Conservation (phyloP, 176 grass and related monocot genomes). For the Aegilops umbellulata region DNA sequence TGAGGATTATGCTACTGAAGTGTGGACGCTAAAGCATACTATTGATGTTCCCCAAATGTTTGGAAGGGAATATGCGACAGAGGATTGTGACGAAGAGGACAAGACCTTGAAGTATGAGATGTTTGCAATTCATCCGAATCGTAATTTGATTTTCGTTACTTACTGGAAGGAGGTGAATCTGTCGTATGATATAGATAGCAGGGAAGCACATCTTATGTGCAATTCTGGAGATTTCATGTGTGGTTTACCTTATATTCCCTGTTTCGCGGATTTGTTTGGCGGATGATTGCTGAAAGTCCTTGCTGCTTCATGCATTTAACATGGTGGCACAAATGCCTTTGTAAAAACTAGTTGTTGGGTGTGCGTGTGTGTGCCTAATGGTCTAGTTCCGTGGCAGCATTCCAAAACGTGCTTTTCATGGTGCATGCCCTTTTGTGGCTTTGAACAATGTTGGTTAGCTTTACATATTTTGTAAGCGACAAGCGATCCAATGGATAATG, state of each 20-base stretch:
- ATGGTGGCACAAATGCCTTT: neutral
- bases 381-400: too few species aligned
- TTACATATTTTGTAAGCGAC: too few species aligned
- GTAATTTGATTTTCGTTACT: neutral
- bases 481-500: too few species aligned
- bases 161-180: neutral
- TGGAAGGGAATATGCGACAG: too few species aligned
- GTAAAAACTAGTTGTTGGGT: too few species aligned
- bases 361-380: too few species aligned
- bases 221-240: neutral
- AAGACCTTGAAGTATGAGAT: neutral
- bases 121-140: neutral
- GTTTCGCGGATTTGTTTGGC: neutral
- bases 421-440: too few species aligned
- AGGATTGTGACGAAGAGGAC: too few species aligned
- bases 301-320: neutral
- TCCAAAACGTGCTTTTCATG: too few species aligned
- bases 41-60: too few species aligned
- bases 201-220: neutral
- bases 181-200: neutral
- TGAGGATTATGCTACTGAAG: neutral
- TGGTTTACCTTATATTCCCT: neutral
- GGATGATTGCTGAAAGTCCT: neutral
- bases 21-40: neutral
- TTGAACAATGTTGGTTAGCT: too few species aligned